Conservation (phyloP, 257 asterid genomes). For the Ligustrum vulgare region DNA sequence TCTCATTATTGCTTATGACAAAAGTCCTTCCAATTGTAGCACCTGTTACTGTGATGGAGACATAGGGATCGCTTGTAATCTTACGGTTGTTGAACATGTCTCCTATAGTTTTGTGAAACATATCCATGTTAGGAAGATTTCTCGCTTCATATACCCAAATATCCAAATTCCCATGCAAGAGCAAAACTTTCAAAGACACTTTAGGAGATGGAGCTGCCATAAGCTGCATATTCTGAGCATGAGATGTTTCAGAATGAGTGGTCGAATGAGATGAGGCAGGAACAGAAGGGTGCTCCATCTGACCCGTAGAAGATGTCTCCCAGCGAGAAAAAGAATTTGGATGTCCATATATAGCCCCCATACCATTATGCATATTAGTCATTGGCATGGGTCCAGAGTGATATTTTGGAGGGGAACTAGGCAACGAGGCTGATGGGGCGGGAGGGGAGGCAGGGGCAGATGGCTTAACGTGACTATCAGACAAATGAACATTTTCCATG, state of each 20-base stretch:
- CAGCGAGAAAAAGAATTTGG: slow-evolving; percentile 59
- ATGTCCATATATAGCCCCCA: slow-evolving; percentile 46
- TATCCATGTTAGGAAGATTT: slow-evolving; percentile 58
- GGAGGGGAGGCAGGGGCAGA: slow-evolving; percentile 54
- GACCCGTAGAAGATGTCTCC: slow-evolving; percentile 39
- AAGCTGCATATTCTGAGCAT: slow-evolving; percentile 50
- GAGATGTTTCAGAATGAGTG: slow-evolving; percentile 27
- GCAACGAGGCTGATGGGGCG: slow-evolving; percentile 34
- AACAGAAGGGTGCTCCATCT: slow-evolving; percentile 21
- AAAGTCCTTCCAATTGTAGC: slow-evolving; percentile 51
- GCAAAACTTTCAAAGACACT: slow-evolving; percentile 47
- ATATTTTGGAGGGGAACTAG: slow-evolving; percentile 38
- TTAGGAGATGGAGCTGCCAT: slow-evolving; percentile 49
- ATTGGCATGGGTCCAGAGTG: slow-evolving; percentile 56
- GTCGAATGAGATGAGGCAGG: slow-evolving; percentile 30
- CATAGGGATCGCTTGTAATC: slow-evolving; percentile 58
- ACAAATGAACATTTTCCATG: slow-evolving; percentile 51
- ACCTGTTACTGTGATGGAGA: slow-evolving; percentile 38
- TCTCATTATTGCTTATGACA: slow-evolving; percentile 47
- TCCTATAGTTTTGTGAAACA: slow-evolving; percentile 53
- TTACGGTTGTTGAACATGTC: slow-evolving; percentile 37
- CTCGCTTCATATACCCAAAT: slow-evolving; percentile 47
- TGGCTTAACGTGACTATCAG: slow-evolving; percentile 40
- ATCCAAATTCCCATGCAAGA: slow-evolving; percentile 51
- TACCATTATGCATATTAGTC: slow-evolving; percentile 34